Percentiles rank a stretch among this genome's conserved stretches.
Evolutionary conservation across 1,284 basidiomycete species (phyloP).

Genomic region (Meripilus lineatus): DNA sequence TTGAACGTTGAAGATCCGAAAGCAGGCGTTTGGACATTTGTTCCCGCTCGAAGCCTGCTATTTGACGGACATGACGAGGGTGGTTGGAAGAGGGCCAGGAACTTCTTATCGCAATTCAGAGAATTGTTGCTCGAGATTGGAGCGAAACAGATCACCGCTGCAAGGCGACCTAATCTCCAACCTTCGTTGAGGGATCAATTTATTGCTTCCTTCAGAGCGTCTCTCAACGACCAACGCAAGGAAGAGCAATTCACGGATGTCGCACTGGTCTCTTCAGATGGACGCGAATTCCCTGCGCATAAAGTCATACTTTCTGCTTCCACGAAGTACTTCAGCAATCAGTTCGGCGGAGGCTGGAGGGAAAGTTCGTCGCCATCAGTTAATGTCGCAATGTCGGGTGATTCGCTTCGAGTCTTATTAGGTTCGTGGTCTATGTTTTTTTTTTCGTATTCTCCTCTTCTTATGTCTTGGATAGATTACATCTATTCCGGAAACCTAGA

Average conservation of each 20-base stretch:
- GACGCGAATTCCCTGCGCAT: conserved; percentile 25
- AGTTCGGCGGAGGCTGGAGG: conserved; percentile 23
- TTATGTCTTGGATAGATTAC: conserved; percentile 11
- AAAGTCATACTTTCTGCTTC: conserved; percentile 27
- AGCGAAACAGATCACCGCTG: conserved; percentile 22
- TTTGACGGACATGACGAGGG: conserved; percentile 28
- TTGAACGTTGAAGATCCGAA: conserved; percentile 34
- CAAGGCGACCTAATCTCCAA: conserved; percentile 7
- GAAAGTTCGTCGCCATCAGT: conserved; percentile 16
- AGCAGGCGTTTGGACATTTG: conserved; percentile 28
- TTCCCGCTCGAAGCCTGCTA: conserved; percentile 27
- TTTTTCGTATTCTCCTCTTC: not conserved
- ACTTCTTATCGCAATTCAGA: conserved; percentile 27
- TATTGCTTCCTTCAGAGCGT: conserved; percentile 15
- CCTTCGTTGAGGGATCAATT: conserved; percentile 15
- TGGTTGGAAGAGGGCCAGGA: conserved; percentile 22
- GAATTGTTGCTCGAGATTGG: conserved; percentile 29
- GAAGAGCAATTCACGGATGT: conserved; percentile 27
- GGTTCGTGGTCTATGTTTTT: conserved; percentile 15
- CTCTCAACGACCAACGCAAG: conserved; percentile 26
- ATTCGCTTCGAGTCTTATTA: conserved; percentile 15
- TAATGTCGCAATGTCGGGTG: conserved; percentile 6
- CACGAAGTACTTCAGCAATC: conserved; percentile 24
- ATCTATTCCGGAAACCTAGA: conserved; percentile 14
- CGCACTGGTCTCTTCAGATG: conserved; percentile 20